Evolutionary conservation across 495 filamentous ascomycete genomes (phyloP), one percentile per base, ranked within the genome.

Genomic region (Tuber calosporum): DNA sequence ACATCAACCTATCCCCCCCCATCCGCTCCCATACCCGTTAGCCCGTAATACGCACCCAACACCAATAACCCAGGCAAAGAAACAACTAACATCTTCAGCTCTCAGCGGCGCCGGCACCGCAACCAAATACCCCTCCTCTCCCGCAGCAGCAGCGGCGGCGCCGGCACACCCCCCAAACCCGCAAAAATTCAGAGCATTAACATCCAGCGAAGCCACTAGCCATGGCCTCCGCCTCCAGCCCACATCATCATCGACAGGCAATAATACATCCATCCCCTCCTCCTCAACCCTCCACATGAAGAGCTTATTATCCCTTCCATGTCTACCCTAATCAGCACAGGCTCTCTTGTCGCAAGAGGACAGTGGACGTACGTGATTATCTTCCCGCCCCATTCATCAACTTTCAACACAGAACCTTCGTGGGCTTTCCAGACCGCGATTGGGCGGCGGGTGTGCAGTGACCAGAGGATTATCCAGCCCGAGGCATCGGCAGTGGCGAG

Each of bases 171-270:
- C 87, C 5, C 91, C 87, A 81, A 99, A 99, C 1, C 92, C 88
- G 77, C 95, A 99, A 81, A 98, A 99, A 82, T 97, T 99, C 82
- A 98, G 87, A 22, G 95, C 92, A 81, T 97, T 97, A 58, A 98
- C 92, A 40, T 90, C 84, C 7, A 99, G 82, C 42, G 91, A 87
- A 84, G 96, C 88, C 43, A 97, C 83, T 6, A 98, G 83, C 93
- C 93, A 97, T 22, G 95, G 95, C 80, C 91, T 87, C 36, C 84
- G 85, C 13, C 70, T 79, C 67, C 68, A 75, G 69, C 20, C 68
- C 70, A 77, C 71, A 8, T 67, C 66, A 26, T 70, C 75, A 48
- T 93, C 87, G 20, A 93, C 87, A 1, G 95, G 94, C 5, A 97
- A 85, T 43, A 85, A 84, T 53, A 86, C 91, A 73, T 89, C 90